phyloP scores from a whole-genome alignment of 2,329 filamentous ascomycete genomes.

The Colletotrichum spinosum region DNA sequence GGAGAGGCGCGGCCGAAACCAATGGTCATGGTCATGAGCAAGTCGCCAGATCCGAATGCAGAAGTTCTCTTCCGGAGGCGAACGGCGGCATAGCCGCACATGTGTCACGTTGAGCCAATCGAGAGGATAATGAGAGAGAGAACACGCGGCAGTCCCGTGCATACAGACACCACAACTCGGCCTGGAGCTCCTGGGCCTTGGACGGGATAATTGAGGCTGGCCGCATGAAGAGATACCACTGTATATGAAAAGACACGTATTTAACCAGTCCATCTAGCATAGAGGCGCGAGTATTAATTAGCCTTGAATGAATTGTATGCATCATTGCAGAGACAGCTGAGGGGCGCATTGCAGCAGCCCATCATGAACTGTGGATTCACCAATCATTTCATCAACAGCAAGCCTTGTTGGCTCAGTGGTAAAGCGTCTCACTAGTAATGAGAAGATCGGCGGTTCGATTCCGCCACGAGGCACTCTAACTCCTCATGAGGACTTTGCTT shows the following conservation, averaged over 20 bases:
- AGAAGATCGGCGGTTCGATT: slow-evolving; percentile 40
- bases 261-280: neutral
- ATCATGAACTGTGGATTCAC: neutral
- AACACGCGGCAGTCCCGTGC: slow-evolving; percentile 3
- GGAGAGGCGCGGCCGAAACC: slow-evolving; percentile 52
- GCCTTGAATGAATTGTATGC: neutral
- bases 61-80: slow-evolving; percentile 55
- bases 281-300: slow-evolving; percentile 13
- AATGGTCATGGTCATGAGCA: slow-evolving; percentile 54
- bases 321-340: too few relatives aligned
- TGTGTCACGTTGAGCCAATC: neutral
- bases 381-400: fast-evolving
- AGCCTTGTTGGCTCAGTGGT: slow-evolving; percentile 40
- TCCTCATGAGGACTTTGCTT: neutral
- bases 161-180: slow-evolving; percentile 8
- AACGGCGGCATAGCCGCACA: slow-evolving; percentile 29
- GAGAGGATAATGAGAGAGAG: neutral
- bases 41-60: slow-evolving; percentile 53
- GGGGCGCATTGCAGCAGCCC: too few relatives aligned
- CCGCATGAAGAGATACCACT: slow-evolving; percentile 30
- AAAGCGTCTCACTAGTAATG: slow-evolving; percentile 40
- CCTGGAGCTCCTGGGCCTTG: slow-evolving; percentile 30
- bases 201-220: slow-evolving; percentile 8
- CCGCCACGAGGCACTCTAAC: slow-evolving; percentile 34
- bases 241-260: slow-evolving; percentile 26